Evolutionary conservation across 352 stramenopile genomes (phyloP), one percentile per base, ranked within the genome.

Genomic region (Globisporangium recalcitrans): DNA sequence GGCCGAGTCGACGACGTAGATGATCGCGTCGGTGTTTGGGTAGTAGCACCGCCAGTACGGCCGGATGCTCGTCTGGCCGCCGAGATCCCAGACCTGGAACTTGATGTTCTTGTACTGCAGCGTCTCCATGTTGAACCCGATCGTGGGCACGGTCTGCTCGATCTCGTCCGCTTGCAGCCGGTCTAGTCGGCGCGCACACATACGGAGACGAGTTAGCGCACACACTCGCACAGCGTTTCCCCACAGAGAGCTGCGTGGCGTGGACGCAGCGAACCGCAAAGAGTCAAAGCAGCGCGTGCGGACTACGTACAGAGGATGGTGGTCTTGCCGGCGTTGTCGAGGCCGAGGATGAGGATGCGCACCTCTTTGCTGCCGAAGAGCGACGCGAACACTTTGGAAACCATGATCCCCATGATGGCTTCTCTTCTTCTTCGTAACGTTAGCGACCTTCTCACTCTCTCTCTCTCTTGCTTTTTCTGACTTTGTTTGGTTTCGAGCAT

Each of bases 31-130:
- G 29, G 97, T 99, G 78, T 99, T 99, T 42, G 96, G 97, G 77
- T 99, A 99, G 72, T 99, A 99, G 80, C 95, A 99, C 52, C 97
- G 79, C 98, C 98, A 99, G 77, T 99, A 99, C 3, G 97, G 97
- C 42, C 98, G 95, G 74, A 99, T 99, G 69, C 85, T 99, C n/a
- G 96, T 99, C 84, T 99, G 98, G 24, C 98, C 98, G 60, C 98
- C 97, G 40, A 99, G 75, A 80, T 99, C 98, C 98, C 98, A 99
- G 44, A 99, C 97, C 87, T 99, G 90, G 84, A 98, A 98, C 80
- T 98, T 93, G 58, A 97, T 93, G 60, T 97, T 96, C 66, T 95
- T 95, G 72, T 95, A 93, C 73, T 94, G 81, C 52, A 98, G 74
- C 49, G 86, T 95, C 74, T 98, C 91, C 71, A 98, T 90, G 61